Base-by-base conservation (phyloP, 306 rosid genomes). In the Rosa rugosa region DNA sequence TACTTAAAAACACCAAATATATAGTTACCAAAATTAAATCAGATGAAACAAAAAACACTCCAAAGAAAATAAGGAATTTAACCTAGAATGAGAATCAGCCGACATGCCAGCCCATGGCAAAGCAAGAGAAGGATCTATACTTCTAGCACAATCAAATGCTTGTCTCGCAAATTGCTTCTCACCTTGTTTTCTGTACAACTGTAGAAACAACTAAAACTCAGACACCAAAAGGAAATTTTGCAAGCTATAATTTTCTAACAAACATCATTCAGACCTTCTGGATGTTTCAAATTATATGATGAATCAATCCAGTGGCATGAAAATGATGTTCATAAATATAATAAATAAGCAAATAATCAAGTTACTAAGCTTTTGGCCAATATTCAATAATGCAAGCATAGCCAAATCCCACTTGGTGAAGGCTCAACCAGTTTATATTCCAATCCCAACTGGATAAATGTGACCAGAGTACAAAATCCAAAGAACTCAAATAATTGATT, bases 31-130 rank as follows among this genome's bases (percentile, higher is more conserved):
- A 41, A 25, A 54, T 11, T 34, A 13, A 53, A 49, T 27, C 44
- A 71, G 44, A 11, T 71, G 57, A 72, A 50, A 6, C 20, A 20
- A 25, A 76, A 53, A 75, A 68, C 45, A 73, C 5, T 5, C 50
- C 17, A 16, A 41, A 76, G 47, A 77, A 78, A 11, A 74, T 45
- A 63, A 60, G 51, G 49, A 75, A 76, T 27, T 53, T 82, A 77
- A 94, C 98, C 96, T 77, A 25, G 79, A 36, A 67, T 85, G 77
- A 80, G 82, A 88, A 82, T 88, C 96, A 13, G 93, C 97, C 45
- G 98, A 84, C 97, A 94, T 94, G 92, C 98, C 92, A 56, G 98
- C 98, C 98, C 98, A 94, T 31, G 98, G 97, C 85, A 92, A 80
- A 73, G 97, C 90, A 69, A 94, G 97, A 27, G 91, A 88, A 75